Evolutionary conservation across 2,329 filamentous ascomycete species (phyloP).

Genomic region (Zymoseptoria crescenta): DNA sequence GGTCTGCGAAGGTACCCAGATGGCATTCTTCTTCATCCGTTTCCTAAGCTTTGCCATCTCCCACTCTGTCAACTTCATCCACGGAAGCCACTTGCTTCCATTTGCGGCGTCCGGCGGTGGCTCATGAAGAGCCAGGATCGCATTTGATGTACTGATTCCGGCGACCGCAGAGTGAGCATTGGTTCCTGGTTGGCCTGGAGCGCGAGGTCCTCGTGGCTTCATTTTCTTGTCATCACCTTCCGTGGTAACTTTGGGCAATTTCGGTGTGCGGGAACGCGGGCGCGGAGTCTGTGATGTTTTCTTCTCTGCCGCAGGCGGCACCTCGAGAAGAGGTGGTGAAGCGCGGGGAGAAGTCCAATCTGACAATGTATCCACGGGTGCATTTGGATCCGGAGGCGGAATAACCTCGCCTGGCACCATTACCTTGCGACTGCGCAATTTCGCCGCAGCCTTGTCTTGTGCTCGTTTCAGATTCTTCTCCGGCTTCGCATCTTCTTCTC

Average conservation of each 20-base stretch:
- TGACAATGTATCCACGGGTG: slow-evolving; percentile 29
- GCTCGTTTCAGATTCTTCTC: slow-evolving; percentile 21
- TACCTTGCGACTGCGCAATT: slow-evolving; percentile 30
- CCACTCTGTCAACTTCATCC: slow-evolving; percentile 58
- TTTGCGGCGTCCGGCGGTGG: slow-evolving; percentile 52
- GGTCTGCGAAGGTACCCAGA: slow-evolving; percentile 75
- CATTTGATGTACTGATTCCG: slow-evolving; percentile 55
- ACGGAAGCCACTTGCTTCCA: slow-evolving; percentile 54
- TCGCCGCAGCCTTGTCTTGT: slow-evolving; percentile 28
- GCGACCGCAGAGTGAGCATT: slow-evolving; percentile 48
- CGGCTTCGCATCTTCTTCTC: slow-evolving; percentile 20
- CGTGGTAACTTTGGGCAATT: slow-evolving; percentile 30
- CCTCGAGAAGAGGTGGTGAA: slow-evolving; percentile 27
- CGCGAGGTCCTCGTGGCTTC: slow-evolving; percentile 35
- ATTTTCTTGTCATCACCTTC: slow-evolving; percentile 33
- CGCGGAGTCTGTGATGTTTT: slow-evolving; percentile 18
- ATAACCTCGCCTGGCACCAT: slow-evolving; percentile 39
- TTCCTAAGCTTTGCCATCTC: slow-evolving; percentile 68
- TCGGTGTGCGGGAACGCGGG: slow-evolving; percentile 30
- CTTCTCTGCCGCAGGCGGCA: slow-evolving; percentile 18
- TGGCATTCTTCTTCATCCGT: slow-evolving; percentile 85
- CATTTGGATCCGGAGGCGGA: slow-evolving; percentile 38
- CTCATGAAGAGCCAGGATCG: slow-evolving; percentile 50
- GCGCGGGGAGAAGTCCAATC: slow-evolving; percentile 33
- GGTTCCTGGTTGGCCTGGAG: slow-evolving; percentile 42